Evolutionary conservation across 768 basidiomycete species (phyloP), one percentile per base, ranked within the genome.

Genomic region (Gloeostereum incarnatum): DNA sequence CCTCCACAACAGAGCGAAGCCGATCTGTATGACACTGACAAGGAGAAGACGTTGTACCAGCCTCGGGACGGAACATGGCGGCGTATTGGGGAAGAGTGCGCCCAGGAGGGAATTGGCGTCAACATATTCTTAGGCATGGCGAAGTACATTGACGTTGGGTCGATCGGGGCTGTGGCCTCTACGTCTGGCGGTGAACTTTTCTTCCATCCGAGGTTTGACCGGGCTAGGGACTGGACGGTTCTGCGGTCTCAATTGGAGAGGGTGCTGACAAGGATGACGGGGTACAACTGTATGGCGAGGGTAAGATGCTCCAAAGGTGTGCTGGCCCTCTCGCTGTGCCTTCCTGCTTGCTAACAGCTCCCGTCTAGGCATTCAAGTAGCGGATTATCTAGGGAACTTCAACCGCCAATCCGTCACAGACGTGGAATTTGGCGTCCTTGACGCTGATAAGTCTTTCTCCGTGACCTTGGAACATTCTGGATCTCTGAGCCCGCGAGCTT

Each of bases 161-260:
- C 85, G 4, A 77, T 99, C 38, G 86, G 88, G 30, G 58, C 68
- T 3, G 68, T 92, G 5, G 54, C 83, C 1, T 78, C 78, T 0
- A 54, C 77, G 8, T 90, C 89, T 5, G 96, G 96, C 10, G 96
- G 96, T 14, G 89, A 92, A 41, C 50, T 94, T 1, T 93, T 84
- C 60, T 94, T 82, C 63, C 85, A 93, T 51, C 96, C 94, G 6
- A 73, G 87, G n/a, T 99, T 90, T 55, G 71, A 81, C 37, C 69
- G 75, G 3, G 55, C 58, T 5, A 71, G 83, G 35, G 91, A 96
- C 53, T 68, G 68, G 6, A 49, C 63, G 6, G 62, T 75, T 4
- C 50, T 99, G 9, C 60, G 69, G n/a, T 81, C 81, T n/a, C 87
- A 97, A 49, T 52, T 98, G 16, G 67, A 67, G 39, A 69, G 87